A percentile compares a stretch with the other conserved stretches of the same genome.
These are phyloP conservation scores for Metschnikowia gelsemii DNA, from an alignment of 805 yeast genomes.

Conservation along the genomic window DNA sequence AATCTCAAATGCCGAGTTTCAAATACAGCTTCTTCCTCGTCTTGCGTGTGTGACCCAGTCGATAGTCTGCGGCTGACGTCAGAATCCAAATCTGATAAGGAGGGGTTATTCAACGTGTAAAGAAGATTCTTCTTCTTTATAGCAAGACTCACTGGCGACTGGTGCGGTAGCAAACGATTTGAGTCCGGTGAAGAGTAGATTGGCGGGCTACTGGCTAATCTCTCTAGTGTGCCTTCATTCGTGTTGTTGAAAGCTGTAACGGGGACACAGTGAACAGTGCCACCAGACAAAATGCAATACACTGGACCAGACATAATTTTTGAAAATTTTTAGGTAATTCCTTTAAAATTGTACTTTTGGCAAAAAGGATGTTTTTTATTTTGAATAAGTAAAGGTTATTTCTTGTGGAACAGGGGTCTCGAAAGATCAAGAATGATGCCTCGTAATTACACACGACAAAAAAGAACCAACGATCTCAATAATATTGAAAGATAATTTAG, in stretches of 20 bases:
- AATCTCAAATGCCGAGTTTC: background rate
- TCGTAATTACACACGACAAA: too few species aligned
- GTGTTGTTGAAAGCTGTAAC: slow-evolving; percentile 20
- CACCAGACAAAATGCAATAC: slow-evolving; percentile 27
- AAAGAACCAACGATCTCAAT: too few species aligned
- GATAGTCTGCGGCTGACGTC: slow-evolving; percentile 16
- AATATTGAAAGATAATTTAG: too few species aligned
- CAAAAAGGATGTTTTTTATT: background rate
- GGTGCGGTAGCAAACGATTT: slow-evolving; percentile 3
- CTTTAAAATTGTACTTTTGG: background rate
- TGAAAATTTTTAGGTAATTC: too few species aligned
- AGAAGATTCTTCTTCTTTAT: slow-evolving; percentile 29
- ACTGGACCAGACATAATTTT: slow-evolving; percentile 22
- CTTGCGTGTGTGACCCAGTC: slow-evolving; percentile 15
- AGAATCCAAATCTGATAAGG: slow-evolving; percentile 36
- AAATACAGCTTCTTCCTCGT: slow-evolving; percentile 11
- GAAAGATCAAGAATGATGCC: too few species aligned
- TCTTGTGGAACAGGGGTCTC: too few species aligned
- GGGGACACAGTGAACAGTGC: slow-evolving; percentile 29
- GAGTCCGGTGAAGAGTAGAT: slow-evolving; percentile 11
- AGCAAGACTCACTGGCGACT: slow-evolving; percentile 9
- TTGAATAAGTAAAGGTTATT: background rate
- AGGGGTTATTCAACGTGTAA: slow-evolving; percentile 38
- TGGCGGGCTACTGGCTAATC: slow-evolving; percentile 15
- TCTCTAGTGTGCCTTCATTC: slow-evolving; percentile 11